phyloP scores from a whole-genome alignment of 331 rosid species.

The Saraca asoca region DNA sequence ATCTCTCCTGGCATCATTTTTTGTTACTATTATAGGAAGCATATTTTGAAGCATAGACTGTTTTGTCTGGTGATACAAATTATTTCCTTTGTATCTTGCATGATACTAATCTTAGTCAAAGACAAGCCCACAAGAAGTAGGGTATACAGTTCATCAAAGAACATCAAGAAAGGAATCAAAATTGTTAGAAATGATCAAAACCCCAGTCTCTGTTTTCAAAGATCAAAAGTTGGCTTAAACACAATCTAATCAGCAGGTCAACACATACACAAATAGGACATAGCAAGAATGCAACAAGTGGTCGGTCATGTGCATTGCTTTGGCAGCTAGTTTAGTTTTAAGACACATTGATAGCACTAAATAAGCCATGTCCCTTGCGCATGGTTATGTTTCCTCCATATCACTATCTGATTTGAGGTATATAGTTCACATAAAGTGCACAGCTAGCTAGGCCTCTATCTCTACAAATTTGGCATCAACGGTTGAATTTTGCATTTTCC shows the following conservation, averaged over 20 bases:
- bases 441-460: not conserved
- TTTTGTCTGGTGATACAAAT: slow-evolving; percentile 4
- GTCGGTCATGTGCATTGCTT: slow-evolving; percentile 53
- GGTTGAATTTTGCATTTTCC: not conserved
- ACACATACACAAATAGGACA: slow-evolving; percentile 28
- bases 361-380: slow-evolving; percentile 28
- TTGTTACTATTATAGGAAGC: not conserved
- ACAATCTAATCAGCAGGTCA: slow-evolving; percentile 24
- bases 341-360: slow-evolving; percentile 28
- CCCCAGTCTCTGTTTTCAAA: too few relatives aligned
- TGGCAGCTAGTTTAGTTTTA: slow-evolving; percentile 30
- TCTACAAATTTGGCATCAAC: not conserved
- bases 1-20: not conserved
- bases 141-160: slow-evolving; percentile 32
- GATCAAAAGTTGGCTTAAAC: not conserved
- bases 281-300: slow-evolving; percentile 29
- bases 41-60: not conserved
- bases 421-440: not conserved
- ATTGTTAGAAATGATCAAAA: too few relatives aligned
- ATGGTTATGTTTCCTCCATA: slow-evolving; percentile 44
- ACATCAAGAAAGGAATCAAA: not conserved
- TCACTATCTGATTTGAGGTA: slow-evolving; percentile 42
- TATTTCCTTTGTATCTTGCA: not conserved
- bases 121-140: slow-evolving; percentile 40
- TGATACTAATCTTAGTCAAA: slow-evolving; percentile 26